Evolutionary conservation across 1,139 yeast genomes (phyloP), one percentile per base, ranked within the genome.

Genomic region (Taphrina pruni): DNA sequence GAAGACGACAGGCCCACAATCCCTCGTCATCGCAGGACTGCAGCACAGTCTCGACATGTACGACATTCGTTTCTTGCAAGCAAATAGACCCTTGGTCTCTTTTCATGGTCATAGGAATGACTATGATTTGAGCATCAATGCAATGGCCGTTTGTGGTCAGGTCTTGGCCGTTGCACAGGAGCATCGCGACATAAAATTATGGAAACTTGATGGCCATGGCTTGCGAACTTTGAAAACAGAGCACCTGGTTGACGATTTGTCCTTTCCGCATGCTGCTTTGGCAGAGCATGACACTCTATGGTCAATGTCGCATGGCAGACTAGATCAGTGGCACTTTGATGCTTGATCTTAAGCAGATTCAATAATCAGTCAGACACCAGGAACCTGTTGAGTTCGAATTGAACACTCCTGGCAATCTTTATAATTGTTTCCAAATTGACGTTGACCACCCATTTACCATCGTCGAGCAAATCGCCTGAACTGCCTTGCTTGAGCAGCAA

Each of bases 371-470:
- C 36, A 60, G 57, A 32, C 32, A 2, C 72, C n/a, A 87, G 72
- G 73, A 85, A 88, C 65, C 83, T 84, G 35, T 80, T 81, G 2
- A 88, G 77, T 0, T 86, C 87, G 71, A 88, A 83, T n/a, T 81
- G 78, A 26, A 88, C 76, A 52, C 85, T 87, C 39, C 79, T 76
- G 0, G 91, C 86, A 12, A 88, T 76, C 21, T 79, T 77, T 70
- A 82, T 81, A 6, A 86, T 83, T 39, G 83, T 81, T 6, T 81
- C 79, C 86, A 87, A 87, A 54, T 82, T 79, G 17, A 86, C 83
- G 73, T 86, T 87, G 72, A 87, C 83, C 73, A 82, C 85, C 91
- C 92, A 88, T 70, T 87, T 80, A 72, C 85, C 83, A 6, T 89
- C 83, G 70, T 85, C 88, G 55, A 88, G 79, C 21, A 86, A 83